Evolutionary conservation across 2,329 filamentous ascomycete species (phyloP), one percentile per base, ranked within the genome.

Genomic region (Neocucurbitaria cava): DNA sequence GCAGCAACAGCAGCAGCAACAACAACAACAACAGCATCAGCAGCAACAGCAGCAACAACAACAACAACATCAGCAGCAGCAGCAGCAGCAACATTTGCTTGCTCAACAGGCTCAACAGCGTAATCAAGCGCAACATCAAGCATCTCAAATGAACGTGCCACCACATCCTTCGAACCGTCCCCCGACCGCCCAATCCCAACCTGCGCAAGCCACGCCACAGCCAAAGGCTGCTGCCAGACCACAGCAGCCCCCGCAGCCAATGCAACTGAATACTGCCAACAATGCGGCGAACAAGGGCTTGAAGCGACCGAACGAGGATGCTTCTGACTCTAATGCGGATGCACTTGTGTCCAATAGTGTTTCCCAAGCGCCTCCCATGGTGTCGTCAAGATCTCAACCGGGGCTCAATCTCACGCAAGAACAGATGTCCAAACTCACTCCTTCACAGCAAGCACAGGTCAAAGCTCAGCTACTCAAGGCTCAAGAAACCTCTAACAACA

Each of bases 281-380:
- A 62, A 59, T 33, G 23, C 60, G 17, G 56, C 44, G 30, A 69
- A 64, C 49, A 68, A 73, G 57, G 66, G 69, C 20, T 54, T 70
- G 17, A 77, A 77, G 62, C 68, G 75, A 31, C 69, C 73, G 9
- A 77, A 72, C 47, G 78, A 80, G 20, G 79, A 81, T 59, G 66
- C 75, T 13, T 58, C 71, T 20, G 78, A 81, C 47, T 69, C 68
- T 10, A 76, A 68, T 45, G 42, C 69, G 55, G 51, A 77, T 52
- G 49, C 55, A 38, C 33, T 61, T 41, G 39, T 57, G 18, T 46
- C 38, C 21, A 40, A 66, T 53, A 53, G 54, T 26, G 63, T 69
- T 21, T 67, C 75, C 11, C 76, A 76, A 59, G 72, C 76, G 13
- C 66, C 70, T 13, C 56, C 68, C 18, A 76, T 75, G 73, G 66